Base-by-base conservation (phyloP, 108 stramenopile species). In the Phaeodactylum tricornutum region DNA sequence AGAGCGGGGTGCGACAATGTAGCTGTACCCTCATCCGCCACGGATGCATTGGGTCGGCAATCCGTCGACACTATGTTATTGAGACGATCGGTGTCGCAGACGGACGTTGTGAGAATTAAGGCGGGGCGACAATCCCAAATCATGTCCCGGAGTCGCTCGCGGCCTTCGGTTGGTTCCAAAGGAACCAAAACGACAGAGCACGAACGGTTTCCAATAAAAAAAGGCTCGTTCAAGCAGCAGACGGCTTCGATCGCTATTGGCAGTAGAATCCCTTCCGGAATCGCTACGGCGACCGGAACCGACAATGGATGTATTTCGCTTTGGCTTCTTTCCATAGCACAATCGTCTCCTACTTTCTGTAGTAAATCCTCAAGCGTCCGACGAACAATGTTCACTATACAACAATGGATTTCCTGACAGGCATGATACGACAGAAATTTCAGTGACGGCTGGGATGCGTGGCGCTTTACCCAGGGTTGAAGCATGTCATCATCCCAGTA, bases 221-320 rank as follows among this genome's bases (percentile, higher is more conserved):
- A 33, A 3, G 15, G 21, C 5, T 16, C 4, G 76, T 83, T 80
- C 31, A 75, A 41, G 1, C 71, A 55, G 54, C 82, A 77, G 1
- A 85, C 67, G 3, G 77, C 81, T 31, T 82, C 35, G 0, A 84
- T 64, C 45, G 72, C 70, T 19, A 84, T 24, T 3, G 88, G 81
- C 2, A 90, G 71, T 35, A 73, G 69, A 1, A 78, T 77, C 8
- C 88, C 88, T 58, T 90, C 84, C 25, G 88, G 88, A 53, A 90
- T 83, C 11, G 81, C 76, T 14, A 86, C 71, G 23, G 77, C 79
- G 8, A 88, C 45, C 21, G 51, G 51, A 34, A 34, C n/a, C n/a
- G n/a, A n/a, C n/a, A n/a, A n/a, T n/a, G n/a, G n/a, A n/a, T n/a
- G n/a, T n/a, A n/a, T n/a, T n/a, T n/a, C n/a, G n/a, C n/a, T n/a